These are phyloP conservation scores for Clavispora phyllophila DNA, from an alignment of 805 yeast species.

Conservation along the genomic window DNA sequence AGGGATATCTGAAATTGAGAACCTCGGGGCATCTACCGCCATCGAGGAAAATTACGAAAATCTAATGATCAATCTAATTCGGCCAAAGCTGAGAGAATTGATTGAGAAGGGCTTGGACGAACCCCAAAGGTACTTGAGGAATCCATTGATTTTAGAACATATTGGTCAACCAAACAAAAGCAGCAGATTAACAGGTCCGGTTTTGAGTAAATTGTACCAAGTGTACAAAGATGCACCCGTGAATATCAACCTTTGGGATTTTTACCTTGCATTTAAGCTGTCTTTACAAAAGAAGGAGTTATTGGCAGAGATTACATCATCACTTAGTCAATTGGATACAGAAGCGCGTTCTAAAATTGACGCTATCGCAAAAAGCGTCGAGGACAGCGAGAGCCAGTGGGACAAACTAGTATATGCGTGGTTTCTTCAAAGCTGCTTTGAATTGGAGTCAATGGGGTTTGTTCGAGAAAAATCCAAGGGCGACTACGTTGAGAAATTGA, in stretches of 20 bases:
- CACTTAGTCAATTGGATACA: not conserved
- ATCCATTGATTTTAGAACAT: slow-evolving; percentile 6
- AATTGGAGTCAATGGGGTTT: slow-evolving; percentile 65
- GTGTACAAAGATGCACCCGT: slow-evolving; percentile 77
- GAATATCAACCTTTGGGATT: slow-evolving; percentile 62
- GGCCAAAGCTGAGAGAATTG: slow-evolving; percentile 31
- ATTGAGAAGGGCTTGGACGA: slow-evolving; percentile 30
- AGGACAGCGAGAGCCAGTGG: slow-evolving; percentile 42
- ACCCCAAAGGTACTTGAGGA: slow-evolving; percentile 21
- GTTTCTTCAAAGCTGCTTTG: slow-evolving; percentile 71
- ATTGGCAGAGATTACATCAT: slow-evolving; percentile 9
- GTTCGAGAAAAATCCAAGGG: slow-evolving; percentile 58
- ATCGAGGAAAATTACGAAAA: slow-evolving; percentile 37
- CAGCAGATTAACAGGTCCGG: slow-evolving; percentile 12
- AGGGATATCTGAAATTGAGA: slow-evolving; percentile 17
- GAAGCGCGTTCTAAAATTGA: not conserved
- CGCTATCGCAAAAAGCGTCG: not conserved
- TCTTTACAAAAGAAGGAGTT: slow-evolving; percentile 31
- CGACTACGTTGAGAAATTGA: slow-evolving; percentile 62
- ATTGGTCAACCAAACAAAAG: slow-evolving; percentile 1
- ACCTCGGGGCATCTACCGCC: slow-evolving; percentile 7
- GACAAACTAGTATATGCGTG: slow-evolving; percentile 60
- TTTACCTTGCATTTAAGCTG: slow-evolving; percentile 56
- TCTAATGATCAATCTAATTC: slow-evolving; percentile 31
- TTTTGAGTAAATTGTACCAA: slow-evolving; percentile 46